These are phyloP conservation scores for Viola pubescens DNA, from an alignment of 441 rosid genomes.

Conservation along the genomic window DNA sequence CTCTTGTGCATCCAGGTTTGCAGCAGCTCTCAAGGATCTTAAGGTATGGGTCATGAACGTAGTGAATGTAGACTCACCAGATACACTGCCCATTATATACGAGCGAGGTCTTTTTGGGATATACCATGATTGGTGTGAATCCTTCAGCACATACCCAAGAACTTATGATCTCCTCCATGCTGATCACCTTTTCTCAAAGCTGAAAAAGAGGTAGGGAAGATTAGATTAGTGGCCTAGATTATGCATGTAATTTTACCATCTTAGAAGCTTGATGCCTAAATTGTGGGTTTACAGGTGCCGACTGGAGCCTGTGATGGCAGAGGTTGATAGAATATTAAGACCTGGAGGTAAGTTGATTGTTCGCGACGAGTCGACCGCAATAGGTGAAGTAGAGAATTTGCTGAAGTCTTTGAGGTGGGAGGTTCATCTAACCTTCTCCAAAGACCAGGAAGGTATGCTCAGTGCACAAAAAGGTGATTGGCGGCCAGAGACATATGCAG, in stretches of 20 bases:
- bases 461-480: conserved; percentile 80
- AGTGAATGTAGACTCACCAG: conserved; percentile 73
- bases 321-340: conserved; percentile 79
- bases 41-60: conserved; percentile 81
- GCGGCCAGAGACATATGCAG: conserved; percentile 53
- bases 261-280: not conserved
- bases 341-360: conserved; percentile 84
- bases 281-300: conserved; percentile 45
- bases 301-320: conserved; percentile 72
- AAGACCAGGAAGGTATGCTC: conserved; percentile 68
- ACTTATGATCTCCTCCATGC: conserved; percentile 86
- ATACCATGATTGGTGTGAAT: conserved; percentile 95
- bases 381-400: conserved; percentile 65
- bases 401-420: conserved; percentile 84
- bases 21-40: conserved; percentile 74
- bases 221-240: not conserved
- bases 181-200: conserved; percentile 89
- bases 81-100: conserved; percentile 80
- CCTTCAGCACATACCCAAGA: conserved; percentile 88
- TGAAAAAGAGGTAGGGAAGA: conserved; percentile 44
- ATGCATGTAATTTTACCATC: not conserved
- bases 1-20: conserved; percentile 44
- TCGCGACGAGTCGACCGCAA: conserved; percentile 49
- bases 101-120: conserved; percentile 89
- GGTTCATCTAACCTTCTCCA: conserved; percentile 63